Evolutionary conservation across 164 flowering plant species (phyloP), one percentile per base, ranked within the genome.

Genomic region (Vitis rupestris): DNA sequence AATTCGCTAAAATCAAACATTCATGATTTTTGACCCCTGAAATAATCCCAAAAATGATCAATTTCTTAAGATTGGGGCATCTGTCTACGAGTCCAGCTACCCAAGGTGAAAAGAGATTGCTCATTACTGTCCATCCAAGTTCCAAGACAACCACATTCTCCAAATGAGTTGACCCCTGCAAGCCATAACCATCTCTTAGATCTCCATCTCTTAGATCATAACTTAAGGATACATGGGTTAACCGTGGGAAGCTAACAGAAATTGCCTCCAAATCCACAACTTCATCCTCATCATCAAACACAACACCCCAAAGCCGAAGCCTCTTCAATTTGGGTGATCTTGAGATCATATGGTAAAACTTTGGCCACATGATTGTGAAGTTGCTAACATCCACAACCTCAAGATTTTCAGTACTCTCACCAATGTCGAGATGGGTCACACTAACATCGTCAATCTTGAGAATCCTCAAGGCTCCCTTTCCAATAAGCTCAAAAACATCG

Each of bases 401-500:
- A 65, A 94, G 90, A 80, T 86, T 85, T 59, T 94, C 95, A 44
- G 76, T 59, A 74, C 67, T 79, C 70, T 92, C 99, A 27, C 97
- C 91, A 72, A 92, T 87, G 72, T 94, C 94, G 61, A 94, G 84
- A 79, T 90, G 90, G 50, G 83, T 75, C 30, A 91, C 90, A 78
- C 94, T 90, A 44, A 90, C 95, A 83, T 92, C 96, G 74, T 94
- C 98, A 65, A 94, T 79, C 79, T 82, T 87, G 56, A 94, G 82
- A 68, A 74, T 72, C 74, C 73, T 87, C 81, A 91, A 76, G 17
- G 85, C 72, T 44, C 94, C 94, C 66, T 92, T 92, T 10, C 96
- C 87, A 54, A 87, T 70, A 52, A 92, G 90, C 79, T 91, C 94
- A 71, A 92, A 92, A 44, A 74, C 70, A 71, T 91, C 96, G 12